Conservation (phyloP, 2,329 filamentous ascomycete species). For the Chalaropsis ovoidea region DNA sequence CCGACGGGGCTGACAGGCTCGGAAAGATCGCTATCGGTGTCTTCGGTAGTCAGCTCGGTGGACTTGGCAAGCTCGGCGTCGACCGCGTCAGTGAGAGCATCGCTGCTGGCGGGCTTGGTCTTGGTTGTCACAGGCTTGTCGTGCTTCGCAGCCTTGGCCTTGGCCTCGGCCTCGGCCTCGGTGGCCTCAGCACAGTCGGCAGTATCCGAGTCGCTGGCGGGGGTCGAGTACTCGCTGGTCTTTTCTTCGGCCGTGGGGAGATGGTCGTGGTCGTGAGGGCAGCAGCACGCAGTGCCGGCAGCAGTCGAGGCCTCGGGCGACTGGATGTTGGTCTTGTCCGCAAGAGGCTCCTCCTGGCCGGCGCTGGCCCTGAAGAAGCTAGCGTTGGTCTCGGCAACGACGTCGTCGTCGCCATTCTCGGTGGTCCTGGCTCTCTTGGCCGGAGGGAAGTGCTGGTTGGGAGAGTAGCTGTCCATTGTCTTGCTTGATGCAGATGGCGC, state of each 20-base stretch:
- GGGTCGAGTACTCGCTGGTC: background rate
- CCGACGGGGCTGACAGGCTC: background rate
- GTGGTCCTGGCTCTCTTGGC: constrained; percentile 1
- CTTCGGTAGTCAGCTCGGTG: background rate
- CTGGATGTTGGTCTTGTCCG: background rate
- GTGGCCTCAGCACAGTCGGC: background rate
- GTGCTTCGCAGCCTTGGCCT: background rate
- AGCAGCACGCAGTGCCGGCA: background rate
- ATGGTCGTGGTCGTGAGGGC: background rate
- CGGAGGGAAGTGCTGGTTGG: constrained; percentile 4
- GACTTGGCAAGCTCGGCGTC: background rate
- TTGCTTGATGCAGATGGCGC: background rate
- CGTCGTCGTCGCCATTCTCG: background rate
- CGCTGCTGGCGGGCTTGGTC: background rate
- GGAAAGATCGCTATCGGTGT: background rate
- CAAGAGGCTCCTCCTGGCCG: background rate
- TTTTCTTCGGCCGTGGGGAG: background rate
- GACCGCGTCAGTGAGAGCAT: background rate
- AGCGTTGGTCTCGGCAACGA: background rate
- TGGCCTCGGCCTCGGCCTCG: background rate
- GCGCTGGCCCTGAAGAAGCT: background rate
- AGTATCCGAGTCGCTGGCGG: background rate
- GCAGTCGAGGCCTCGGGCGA: background rate
- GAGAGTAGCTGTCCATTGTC: background rate
- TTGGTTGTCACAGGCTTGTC: background rate